Conservation (phyloP, 140 eudicot genomes). For the Bidens hawaiensis region DNA sequence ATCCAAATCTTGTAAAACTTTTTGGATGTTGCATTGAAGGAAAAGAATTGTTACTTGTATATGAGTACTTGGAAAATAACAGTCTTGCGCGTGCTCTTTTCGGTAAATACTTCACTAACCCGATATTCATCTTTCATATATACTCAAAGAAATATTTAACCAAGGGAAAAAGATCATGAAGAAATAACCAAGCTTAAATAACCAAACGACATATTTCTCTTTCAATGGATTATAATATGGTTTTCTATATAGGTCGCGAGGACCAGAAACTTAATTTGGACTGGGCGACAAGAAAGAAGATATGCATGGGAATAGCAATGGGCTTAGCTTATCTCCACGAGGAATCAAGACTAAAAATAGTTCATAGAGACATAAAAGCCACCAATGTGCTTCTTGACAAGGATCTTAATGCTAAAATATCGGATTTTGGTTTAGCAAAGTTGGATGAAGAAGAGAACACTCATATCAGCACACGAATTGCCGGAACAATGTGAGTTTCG, state of each 20-base stretch:
- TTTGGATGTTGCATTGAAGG: too few species aligned
- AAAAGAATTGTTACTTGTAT: too few species aligned
- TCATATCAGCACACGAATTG: too few species aligned
- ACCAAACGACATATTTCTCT: too few species aligned
- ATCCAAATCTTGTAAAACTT: too few species aligned
- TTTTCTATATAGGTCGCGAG: constrained; percentile 33
- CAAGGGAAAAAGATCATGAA: neutral
- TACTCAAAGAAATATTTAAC: too few species aligned
- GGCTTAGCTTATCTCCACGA: constrained; percentile 71
- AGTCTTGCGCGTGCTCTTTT: too few species aligned
- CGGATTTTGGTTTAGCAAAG: constrained; percentile 75
- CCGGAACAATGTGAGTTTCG: constrained; percentile 66
- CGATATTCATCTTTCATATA: too few species aligned
- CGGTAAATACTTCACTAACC: constrained; percentile 38
- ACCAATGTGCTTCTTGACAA: too few species aligned
- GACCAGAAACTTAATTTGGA: constrained; percentile 51
- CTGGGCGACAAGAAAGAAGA: constrained; percentile 58
- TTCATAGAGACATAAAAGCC: too few species aligned
- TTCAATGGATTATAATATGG: neutral
- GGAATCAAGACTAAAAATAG: constrained; percentile 67
- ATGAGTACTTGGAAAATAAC: too few species aligned
- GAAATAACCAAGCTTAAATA: neutral
- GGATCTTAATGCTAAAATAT: constrained; percentile 72
- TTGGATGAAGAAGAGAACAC: too few species aligned
- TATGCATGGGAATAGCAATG: constrained; percentile 61